Evolutionary conservation across 2,329 filamentous ascomycete species (phyloP), one percentile per base, ranked within the genome.

Genomic region (Graphilbum ipis-grandicollis): DNA sequence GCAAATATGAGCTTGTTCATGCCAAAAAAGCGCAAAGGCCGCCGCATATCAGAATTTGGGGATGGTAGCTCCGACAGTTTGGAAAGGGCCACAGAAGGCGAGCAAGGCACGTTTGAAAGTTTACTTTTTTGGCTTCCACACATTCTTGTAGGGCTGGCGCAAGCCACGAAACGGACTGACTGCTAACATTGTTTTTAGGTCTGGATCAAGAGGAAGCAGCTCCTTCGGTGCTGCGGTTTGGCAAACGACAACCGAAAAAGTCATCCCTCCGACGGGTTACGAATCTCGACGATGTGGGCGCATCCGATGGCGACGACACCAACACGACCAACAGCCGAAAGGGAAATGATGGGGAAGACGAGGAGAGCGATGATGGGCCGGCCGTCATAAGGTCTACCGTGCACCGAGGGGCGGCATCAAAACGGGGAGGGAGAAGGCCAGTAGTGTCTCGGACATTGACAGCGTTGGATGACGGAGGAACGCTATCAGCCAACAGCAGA

Each of bases 11-110:
- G 60, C 44, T 56, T 65, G 6, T 75, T 76, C 39, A 61, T 59
- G 4, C 54, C 62, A 2, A 76, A 71, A 48, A 7, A 28, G 14
- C 59, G 71, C 44, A 85, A 90, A 47, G 75, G 81, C 33, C 78
- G 81, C 45, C 79, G 85, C 49, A 80, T 93, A 47, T 78, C 74
- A 33, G 63, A 72, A 0, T 64, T 72, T 31, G 79, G 83, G 32
- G 72, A 76, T 12, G 74, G 81, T 4, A 76, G 75, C 2, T 59
- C 61, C 36, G 43, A 36, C 5, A 40, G 43, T 2, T 36, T 40
- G 9, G 29, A 52, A 1, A 35, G 42, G 1, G 39, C 47, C 2
- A 44, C 34, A 28, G 41, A 35, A 45, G 51, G 50, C 43, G 51
- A 58, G 43, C 56, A 58, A 64, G 54, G 53, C 59, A 56, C 19